Evolutionary conservation across 768 basidiomycete species (phyloP).

Genomic region (Boletellus sp.): DNA sequence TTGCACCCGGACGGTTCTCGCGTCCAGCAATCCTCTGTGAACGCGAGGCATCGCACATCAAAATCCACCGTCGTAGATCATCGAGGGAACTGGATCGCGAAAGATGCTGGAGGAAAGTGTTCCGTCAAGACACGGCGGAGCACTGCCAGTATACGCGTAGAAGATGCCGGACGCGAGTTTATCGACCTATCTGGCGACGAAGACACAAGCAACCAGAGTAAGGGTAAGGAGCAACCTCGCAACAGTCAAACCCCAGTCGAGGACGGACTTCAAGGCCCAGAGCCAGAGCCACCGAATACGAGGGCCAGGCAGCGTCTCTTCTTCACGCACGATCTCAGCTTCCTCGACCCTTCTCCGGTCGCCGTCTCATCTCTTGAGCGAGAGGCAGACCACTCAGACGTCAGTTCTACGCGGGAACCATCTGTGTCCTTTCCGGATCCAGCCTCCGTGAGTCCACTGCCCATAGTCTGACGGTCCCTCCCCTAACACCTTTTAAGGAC

Average conservation of each 20-base stretch:
- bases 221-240: conserved; percentile 26
- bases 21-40: conserved; percentile 44
- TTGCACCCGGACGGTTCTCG: conserved; percentile 63
- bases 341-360: conserved; percentile 40
- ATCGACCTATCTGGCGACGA: conserved; percentile 23
- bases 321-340: conserved; percentile 50
- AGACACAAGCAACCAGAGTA: conserved; percentile 8
- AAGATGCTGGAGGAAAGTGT: conserved; percentile 55
- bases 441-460: conserved; percentile 44
- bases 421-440: conserved; percentile 34
- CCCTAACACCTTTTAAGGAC: conserved; percentile 38
- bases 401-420: conserved; percentile 2
- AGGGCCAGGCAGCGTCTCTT: conserved; percentile 41
- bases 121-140: conserved; percentile 38
- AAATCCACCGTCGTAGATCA: conserved; percentile 39
- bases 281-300: conserved; percentile 11
- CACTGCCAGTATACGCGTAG: conserved; percentile 11
- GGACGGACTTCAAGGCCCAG: conserved; percentile 11
- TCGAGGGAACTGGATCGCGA: conserved; percentile 64
- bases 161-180: conserved; percentile 24
- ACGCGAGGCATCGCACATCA: conserved; percentile 33
- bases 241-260: conserved; percentile 8
- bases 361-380: conserved; percentile 8
- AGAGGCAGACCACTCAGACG: conserved; percentile 3
- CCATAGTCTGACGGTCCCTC: neutral